Base-by-base conservation (phyloP, 2,329 filamentous ascomycete genomes). In the Colletotrichum tanaceti region DNA sequence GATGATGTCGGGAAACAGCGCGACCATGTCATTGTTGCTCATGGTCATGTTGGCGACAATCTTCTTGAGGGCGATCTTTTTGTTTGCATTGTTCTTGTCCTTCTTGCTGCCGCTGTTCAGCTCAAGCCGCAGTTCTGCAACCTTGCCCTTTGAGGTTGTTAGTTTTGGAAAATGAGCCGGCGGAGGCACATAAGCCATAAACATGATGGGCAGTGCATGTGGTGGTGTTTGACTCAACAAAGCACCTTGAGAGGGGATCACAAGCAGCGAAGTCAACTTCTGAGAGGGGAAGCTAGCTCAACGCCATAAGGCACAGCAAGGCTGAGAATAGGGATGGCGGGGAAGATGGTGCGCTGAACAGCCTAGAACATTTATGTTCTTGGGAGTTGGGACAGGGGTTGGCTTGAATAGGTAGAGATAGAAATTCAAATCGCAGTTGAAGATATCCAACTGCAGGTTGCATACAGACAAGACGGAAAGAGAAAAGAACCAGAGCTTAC, bases 21-120 rank as follows among this genome's bases (percentile, higher is more conserved):
- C 94, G 63, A 98, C 92, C 96, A 99, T 99, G 80, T 99, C 96
- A 77, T 98, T 99, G 83, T 99, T 99, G 88, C 95, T 98, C 96
- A 99, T 99, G 72, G 96, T 99, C 96, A 99, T 99, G 79, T 99
- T 99, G 79, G 96, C 96, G 75, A 99, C 96, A 74, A 99, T 98
- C 87, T 98, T 98, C 87, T 99, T 99, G 71, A 99, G 87, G 13
- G 96, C 94, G 77, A 98, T 97, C 88, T 98, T 98, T 86, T 98
- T 99, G 73, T 90, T 89, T 52, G 91, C 88, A 82, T 93, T 91
- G 82, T 97, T 97, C 87, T 98, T 98, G 84, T 99, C 96, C 85
- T 98, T 99, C 86, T 97, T 98, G 73, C 93, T 91, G 78, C 94
- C 94, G 81, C 91, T 93, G 81, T 94, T 94, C 78, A 99, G 89